phyloP scores from a whole-genome alignment of 164 flowering plant species.

The Macadamia integrifolia region DNA sequence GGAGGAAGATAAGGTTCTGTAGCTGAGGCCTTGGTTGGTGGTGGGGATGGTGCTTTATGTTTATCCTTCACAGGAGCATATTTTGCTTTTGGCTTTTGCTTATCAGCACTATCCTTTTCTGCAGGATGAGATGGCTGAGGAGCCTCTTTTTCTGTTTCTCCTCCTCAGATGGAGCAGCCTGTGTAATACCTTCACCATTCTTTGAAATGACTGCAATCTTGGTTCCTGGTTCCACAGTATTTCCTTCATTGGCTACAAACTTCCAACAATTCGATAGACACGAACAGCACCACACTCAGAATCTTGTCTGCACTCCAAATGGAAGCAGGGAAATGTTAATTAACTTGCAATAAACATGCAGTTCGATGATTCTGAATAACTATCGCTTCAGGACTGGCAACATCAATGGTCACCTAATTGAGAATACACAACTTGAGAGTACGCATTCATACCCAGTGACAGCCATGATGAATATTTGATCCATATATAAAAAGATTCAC shows the following conservation, averaged over 20 bases:
- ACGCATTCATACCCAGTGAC: neutral
- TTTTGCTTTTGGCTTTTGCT: conserved; percentile 45
- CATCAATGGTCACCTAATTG: conserved; percentile 91
- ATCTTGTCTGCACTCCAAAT: too few species aligned
- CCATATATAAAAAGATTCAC: too few species aligned
- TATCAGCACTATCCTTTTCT: conserved; percentile 31
- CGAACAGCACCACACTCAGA: neutral
- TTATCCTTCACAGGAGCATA: conserved; percentile 38
- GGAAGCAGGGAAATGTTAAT: neutral
- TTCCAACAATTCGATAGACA: conserved; percentile 20
- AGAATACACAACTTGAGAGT: conserved; percentile 8
- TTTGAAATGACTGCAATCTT: conserved; percentile 84
- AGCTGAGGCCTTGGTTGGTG: too few species aligned
- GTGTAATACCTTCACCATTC: conserved; percentile 58
- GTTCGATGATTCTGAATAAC: conserved; percentile 44
- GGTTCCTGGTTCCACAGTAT: conserved; percentile 87
- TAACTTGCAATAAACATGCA: neutral
- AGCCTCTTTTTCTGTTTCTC: conserved; percentile 27
- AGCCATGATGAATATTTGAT: too few species aligned
- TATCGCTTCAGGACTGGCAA: conserved; percentile 88
- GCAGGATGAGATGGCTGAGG: conserved; percentile 38
- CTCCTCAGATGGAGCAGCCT: conserved; percentile 57
- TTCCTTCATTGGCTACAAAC: conserved; percentile 92
- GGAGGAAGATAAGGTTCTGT: too few species aligned
- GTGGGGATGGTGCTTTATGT: conserved; percentile 47